These are phyloP conservation scores for Pyrenophora tritici-repentis DNA, from an alignment of 2,329 filamentous ascomycete species.

Conservation along the genomic window DNA sequence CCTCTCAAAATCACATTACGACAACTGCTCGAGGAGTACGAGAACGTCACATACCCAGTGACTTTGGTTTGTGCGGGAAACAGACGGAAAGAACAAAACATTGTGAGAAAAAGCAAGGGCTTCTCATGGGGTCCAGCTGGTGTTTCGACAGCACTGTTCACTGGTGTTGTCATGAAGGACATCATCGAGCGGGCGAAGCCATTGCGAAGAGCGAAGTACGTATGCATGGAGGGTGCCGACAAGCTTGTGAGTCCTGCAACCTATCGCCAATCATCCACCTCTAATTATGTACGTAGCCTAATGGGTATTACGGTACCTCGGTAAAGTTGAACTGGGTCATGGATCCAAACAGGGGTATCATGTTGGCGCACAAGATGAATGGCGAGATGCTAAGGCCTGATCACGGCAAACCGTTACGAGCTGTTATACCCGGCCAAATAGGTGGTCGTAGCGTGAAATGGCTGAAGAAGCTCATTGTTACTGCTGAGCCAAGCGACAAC, in stretches of 20 bases:
- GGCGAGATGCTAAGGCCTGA: slow-evolving; percentile 79
- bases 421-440: slow-evolving; percentile 88
- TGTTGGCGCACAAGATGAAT: slow-evolving; percentile 91
- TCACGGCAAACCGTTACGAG: slow-evolving; percentile 81
- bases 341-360: slow-evolving; percentile 80
- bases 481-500: slow-evolving; percentile 79
- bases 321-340: slow-evolving; percentile 87
- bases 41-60: slow-evolving; percentile 82
- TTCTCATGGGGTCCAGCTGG: slow-evolving; percentile 94
- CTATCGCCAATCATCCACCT: not conserved
- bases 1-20: slow-evolving; percentile 73
- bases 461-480: slow-evolving; percentile 81
- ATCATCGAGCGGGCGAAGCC: slow-evolving; percentile 72
- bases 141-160: slow-evolving; percentile 85
- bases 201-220: slow-evolving; percentile 72
- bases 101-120: slow-evolving; percentile 86
- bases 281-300: slow-evolving; percentile 60
- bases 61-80: slow-evolving; percentile 93
- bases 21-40: slow-evolving; percentile 73
- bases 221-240: slow-evolving; percentile 91
- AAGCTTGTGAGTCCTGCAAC: slow-evolving; percentile 59
- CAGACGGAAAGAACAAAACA: slow-evolving; percentile 88
- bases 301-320: slow-evolving; percentile 86
- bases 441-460: slow-evolving; percentile 93
- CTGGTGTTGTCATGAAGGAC: slow-evolving; percentile 76